A percentile compares a stretch with the other conserved stretches of the same genome.
Evolutionary conservation across 371 early-diverging fungal genomes (phyloP).

Genomic region (Actinomucor elegans): DNA sequence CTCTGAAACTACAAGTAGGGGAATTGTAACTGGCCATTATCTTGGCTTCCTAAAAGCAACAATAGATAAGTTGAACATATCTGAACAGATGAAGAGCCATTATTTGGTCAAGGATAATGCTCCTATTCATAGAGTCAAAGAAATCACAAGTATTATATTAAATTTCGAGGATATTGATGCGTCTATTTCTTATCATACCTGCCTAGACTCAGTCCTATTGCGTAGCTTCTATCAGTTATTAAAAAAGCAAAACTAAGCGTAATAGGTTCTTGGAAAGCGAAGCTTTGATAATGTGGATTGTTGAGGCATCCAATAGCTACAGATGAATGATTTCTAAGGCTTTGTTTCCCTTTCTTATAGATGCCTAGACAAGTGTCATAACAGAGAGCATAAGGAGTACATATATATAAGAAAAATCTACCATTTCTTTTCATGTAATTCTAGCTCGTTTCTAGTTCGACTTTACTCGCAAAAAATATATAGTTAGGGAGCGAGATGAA

Average conservation of each 20-base stretch:
- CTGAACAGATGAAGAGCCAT: constrained; percentile 28
- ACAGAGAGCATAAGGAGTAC: too few relatives aligned
- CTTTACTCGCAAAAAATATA: too few relatives aligned
- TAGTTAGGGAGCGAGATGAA: too few relatives aligned
- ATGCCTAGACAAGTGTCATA: neutral
- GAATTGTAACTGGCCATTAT: constrained; percentile 13
- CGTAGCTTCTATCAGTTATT: too few relatives aligned
- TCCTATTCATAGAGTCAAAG: constrained; percentile 26
- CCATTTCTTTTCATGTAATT: too few relatives aligned
- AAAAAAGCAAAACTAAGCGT: constrained; percentile 10
- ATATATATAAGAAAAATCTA: too few relatives aligned
- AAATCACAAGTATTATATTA: constrained; percentile 21
- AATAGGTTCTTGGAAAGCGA: constrained; percentile 9
- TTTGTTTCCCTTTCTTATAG: neutral
- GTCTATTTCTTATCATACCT: constrained; percentile 17
- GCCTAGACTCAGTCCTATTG: constrained; percentile 6
- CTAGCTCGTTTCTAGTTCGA: too few relatives aligned
- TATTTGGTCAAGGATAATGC: constrained; percentile 30
- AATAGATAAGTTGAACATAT: constrained; percentile 21
- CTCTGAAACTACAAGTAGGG: constrained; percentile 6
- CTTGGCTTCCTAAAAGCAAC: constrained; percentile 12
- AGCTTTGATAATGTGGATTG: constrained; percentile 4
- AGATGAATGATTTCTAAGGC: neutral
- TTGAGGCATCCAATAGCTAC: constrained; percentile 7
- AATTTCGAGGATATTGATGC: constrained; percentile 20